Evolutionary conservation across 345 rosid genomes (phyloP), one percentile per base, ranked within the genome.

Genomic region (Ricinus communis): DNA sequence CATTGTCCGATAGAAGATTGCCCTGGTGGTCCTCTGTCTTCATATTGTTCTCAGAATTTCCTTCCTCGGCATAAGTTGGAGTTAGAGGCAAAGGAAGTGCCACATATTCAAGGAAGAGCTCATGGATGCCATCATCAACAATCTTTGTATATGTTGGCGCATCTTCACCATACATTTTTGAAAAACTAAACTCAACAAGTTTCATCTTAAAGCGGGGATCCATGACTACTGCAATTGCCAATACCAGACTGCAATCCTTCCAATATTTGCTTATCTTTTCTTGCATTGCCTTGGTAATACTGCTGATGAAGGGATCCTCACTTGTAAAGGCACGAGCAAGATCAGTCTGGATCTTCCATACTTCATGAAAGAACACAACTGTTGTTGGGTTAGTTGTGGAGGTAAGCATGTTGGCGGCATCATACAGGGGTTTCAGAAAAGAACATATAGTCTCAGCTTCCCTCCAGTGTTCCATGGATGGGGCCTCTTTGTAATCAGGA

Each of bases 201-300:
- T 91, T 94, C 97, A 91, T 83, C 81, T 89, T 94, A 83, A 91
- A 94, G 60, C 95, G 87, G n/a, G 98, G 98, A 82, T 94, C 98
- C 98, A 94, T 88, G 71, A 88, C 90, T 8, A 91, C 94, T 5
- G 96, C 96, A 68, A 85, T 66, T 7, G 97, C 96, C 84, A 94
- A 75, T 72, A 87, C 88, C 79, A 90, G 79, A 87, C 96, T 86
- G 84, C 92, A 88, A 65, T 88, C 95, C 73, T 82, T 86, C 95
- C 91, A 88, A 81, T 91, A 91, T 68, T 80, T 81, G 68, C 78
- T 83, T n/a, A 90, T 80, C 79, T 83, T 88, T 60, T 85, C 96
- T 30, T 79, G 87, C 90, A 94, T 81, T 63, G 75, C 74, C 75
- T 80, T 86, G 36, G 90, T 79, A 43, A 91, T 69, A 52, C 72